Conservation (phyloP, 2,329 filamentous ascomycete genomes). For the Aaosphaeria pasadenensis region DNA sequence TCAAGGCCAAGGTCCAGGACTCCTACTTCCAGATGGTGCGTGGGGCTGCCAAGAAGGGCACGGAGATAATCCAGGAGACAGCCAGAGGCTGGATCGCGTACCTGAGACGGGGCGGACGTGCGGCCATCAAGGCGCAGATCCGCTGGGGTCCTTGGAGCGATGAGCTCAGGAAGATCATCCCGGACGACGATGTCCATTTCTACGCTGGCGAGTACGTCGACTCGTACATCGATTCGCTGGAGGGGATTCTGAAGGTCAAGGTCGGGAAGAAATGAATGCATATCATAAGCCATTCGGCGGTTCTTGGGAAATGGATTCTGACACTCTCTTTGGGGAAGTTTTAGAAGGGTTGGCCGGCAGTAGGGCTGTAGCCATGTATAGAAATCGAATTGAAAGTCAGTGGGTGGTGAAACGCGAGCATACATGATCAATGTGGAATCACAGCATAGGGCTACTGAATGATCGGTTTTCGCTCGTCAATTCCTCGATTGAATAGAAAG, state of each 20-base stretch:
- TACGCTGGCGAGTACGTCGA: constrained; percentile 31
- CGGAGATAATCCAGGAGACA: constrained; percentile 11
- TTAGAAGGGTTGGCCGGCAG: too few species aligned
- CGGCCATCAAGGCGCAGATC: constrained; percentile 19
- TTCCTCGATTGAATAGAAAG: too few species aligned
- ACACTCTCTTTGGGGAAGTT: too few species aligned
- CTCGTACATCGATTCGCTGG: constrained; percentile 27
- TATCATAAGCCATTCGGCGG: too few species aligned
- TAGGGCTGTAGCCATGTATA: too few species aligned
- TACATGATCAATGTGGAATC: too few species aligned
- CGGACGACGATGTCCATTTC: constrained; percentile 19
- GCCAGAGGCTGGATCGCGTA: constrained; percentile 14
- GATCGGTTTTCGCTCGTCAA: too few species aligned
- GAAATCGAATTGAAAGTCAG: too few species aligned
- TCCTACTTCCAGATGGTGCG: not conserved
- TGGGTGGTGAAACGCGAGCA: too few species aligned
- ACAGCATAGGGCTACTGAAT: too few species aligned
- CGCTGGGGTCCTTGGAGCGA: constrained; percentile 21
- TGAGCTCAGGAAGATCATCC: constrained; percentile 11
- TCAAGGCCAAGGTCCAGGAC: constrained; percentile 11
- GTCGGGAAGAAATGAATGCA: constrained; percentile 16
- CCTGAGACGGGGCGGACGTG: constrained; percentile 17
- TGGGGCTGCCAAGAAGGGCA: constrained; percentile 3
- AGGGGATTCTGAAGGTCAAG: constrained; percentile 30
- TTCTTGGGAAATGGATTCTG: too few species aligned